Evolutionary conservation across 1,284 basidiomycete species (phyloP), one percentile per base, ranked within the genome.

Genomic region (Sporisorium scitamineum): DNA sequence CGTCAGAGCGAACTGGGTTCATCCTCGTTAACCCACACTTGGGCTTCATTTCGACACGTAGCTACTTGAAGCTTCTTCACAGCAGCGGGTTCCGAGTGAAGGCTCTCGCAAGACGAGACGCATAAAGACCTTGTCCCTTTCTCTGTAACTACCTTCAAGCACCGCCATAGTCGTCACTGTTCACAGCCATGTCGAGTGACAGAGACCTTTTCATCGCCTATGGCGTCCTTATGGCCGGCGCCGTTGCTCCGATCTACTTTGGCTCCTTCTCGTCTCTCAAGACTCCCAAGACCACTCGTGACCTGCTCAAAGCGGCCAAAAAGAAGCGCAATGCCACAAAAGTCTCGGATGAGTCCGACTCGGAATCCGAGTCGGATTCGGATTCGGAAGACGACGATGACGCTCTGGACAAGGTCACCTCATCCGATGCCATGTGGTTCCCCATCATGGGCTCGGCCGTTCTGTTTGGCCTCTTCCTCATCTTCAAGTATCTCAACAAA

Each of bases 401-500:
- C 5, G 55, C 62, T 11, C 51, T 76, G 41, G 75, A 83, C 26
- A 74, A 69, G 57, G 67, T 85, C 13, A 83, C 83, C 10, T 78
- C 81, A 11, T 69, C 67, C 2, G 80, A 82, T 44, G 83, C 83
- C 29, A 83, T 78, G 71, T 70, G 81, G 56, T 80, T 85, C 51
- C 83, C 83, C 27, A 71, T 85, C 56, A 74, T 85, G 56, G 83
- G 83, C 52, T 79, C 75, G 26, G 72, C 62, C 5, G 82, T 81
- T 5, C 77, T 85, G 6, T 74, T 84, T 16, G 68, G 77, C 7
- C 70, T 85, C 37, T 85, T 78, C 44, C 44, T 84, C 22, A 62
- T 81, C 39, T 83, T 84, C 82, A 80, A 81, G 69, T 83, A 80
- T 58, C 67, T 84, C 39, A 78, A 85, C 74, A 80, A 80, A 37